Evolutionary conservation across 2,329 filamentous ascomycete species (phyloP), one percentile per base, ranked within the genome.

Genomic region (Arthrobotrys iridis): DNA sequence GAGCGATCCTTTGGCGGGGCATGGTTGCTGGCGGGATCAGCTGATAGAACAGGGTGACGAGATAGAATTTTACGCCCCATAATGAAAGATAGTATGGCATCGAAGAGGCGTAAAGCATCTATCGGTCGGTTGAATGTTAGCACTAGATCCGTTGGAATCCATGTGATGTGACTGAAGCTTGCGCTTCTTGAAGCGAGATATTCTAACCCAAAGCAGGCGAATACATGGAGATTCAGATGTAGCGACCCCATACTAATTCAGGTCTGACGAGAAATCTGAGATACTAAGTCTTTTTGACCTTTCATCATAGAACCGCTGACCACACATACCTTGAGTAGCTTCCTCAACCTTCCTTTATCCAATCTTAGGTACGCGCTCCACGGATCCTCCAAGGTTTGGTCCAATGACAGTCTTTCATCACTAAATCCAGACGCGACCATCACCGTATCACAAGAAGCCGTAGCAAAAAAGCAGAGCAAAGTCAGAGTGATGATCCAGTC

Each of bases 61-160:
- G 41, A 8, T 64, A 65, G n/a, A 73, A 52, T 37, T 73, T 73
- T 37, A 65, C 59, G 11, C 59, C 48, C 68, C 68, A 73, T 13
- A 73, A 5, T 13, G 59, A 37, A 15, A 59, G 24, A 15, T 30
- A 41, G 18, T 55, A 73, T 15, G 52, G 40, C 22, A 45, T 28
- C 7, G 59, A 30, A 4, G 68, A 59, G 18, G 41, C 20, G 26
- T 65, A 73, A 10, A 66, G 40, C 41, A 73, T 37, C 62, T 73
- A 50, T 6, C 30, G 0, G 26, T 55, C 15, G 8, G 4, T 37
- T 45, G 40, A 18, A 5, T 15, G 18, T 43, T 30, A 59, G 26
- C 26, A 28, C 24, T 40, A 40, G 26, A 4, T 26, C 18, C 33
- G 11, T 10, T 4, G 28, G 13, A 37, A 43, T 26, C 1, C 20